These are phyloP conservation scores for Diatrype stigma DNA, from an alignment of 2,329 filamentous ascomycete species.

Conservation along the genomic window DNA sequence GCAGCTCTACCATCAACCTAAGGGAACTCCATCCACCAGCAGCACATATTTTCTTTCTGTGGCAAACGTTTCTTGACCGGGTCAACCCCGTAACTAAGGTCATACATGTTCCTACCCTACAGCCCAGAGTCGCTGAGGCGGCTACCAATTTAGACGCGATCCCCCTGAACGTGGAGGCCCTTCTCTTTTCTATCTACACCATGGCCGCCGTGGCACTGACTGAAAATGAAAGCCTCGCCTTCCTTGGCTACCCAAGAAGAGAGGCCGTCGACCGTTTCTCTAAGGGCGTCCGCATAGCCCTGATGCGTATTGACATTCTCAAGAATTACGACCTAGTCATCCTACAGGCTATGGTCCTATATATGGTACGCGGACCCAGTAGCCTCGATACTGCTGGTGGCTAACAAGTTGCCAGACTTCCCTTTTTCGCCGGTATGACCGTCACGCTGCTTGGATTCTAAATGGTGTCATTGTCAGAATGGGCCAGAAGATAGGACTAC, in stretches of 20 bases:
- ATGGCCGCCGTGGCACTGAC: constrained; percentile 54
- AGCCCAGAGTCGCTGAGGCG: constrained; percentile 61
- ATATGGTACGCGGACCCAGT: constrained; percentile 38
- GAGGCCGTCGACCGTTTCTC: constrained; percentile 49
- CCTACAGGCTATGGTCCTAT: constrained; percentile 56
- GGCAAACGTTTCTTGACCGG: constrained; percentile 71
- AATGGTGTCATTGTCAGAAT: constrained; percentile 59
- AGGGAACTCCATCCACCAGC: constrained; percentile 60
- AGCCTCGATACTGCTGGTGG: not conserved
- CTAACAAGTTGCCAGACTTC: constrained; percentile 39
- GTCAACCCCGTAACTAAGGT: constrained; percentile 58
- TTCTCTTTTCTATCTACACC: constrained; percentile 63
- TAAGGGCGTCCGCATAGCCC: constrained; percentile 44
- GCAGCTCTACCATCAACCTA: constrained; percentile 33
- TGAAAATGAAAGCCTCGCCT: constrained; percentile 50
- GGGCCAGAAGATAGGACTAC: constrained; percentile 64
- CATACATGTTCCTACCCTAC: constrained; percentile 67
- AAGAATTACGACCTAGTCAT: constrained; percentile 54
- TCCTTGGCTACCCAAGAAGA: constrained; percentile 46
- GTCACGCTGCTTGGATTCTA: constrained; percentile 57
- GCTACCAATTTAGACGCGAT: constrained; percentile 52
- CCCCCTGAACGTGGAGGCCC: constrained; percentile 54
- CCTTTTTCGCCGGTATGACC: constrained; percentile 54
- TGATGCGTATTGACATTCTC: constrained; percentile 53
- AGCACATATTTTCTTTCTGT: constrained; percentile 64